These are phyloP conservation scores for Rhodofomes roseus DNA, from an alignment of 1,284 basidiomycete species.

Conservation along the genomic window DNA sequence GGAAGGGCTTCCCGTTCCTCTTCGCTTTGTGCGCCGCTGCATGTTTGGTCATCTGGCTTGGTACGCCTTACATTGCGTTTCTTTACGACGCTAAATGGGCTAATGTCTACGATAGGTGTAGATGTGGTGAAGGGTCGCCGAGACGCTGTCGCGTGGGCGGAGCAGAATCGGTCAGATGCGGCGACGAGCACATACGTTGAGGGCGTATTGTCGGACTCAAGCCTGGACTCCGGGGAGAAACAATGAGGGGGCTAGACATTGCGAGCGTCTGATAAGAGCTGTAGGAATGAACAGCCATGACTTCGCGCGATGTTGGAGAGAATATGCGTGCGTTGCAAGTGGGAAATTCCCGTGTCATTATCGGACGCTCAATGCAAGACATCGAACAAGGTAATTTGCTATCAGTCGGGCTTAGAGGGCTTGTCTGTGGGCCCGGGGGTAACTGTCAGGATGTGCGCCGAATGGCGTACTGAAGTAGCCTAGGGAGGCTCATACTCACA, in stretches of 20 bases:
- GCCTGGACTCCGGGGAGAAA: constrained; percentile 11
- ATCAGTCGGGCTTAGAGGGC: no score
- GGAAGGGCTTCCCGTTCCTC: constrained; percentile 82
- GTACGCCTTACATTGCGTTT: constrained; percentile 12
- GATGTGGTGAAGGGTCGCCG: constrained; percentile 65
- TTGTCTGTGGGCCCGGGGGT: no score
- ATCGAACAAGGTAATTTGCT: no score
- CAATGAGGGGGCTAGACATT: not conserved
- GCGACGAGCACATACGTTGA: constrained; percentile 19
- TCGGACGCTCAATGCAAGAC: no score
- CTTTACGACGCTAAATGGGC: not conserved
- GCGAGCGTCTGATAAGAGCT: no score
- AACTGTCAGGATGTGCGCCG: no score
- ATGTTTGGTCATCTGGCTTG: constrained; percentile 69
- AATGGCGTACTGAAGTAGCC: no score
- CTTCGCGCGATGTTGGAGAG: no score
- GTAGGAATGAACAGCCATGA: no score
- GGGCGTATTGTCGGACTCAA: constrained; percentile 15
- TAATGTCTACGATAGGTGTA: constrained; percentile 32
- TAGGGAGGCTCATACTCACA: no score
- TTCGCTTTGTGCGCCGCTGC: constrained; percentile 67
- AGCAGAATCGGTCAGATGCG: constrained; percentile 28
- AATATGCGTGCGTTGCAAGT: no score
- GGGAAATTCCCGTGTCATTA: no score
- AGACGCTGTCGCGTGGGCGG: constrained; percentile 65